Conservation (phyloP, 148 eudicot species). For the Cornus florida region DNA sequence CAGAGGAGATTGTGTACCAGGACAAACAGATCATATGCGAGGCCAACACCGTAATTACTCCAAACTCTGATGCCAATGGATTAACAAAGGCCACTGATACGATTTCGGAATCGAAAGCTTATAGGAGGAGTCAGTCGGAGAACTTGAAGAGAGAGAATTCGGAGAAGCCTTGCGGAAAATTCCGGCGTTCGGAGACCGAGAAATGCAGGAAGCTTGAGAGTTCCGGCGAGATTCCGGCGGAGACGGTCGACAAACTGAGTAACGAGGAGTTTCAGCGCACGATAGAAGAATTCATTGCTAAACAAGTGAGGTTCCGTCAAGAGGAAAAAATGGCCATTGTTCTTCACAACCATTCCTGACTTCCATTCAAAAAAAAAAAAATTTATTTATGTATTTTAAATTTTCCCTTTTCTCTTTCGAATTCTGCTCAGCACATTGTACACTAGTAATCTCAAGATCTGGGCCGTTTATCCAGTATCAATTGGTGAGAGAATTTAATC, state of each 20-base stretch:
- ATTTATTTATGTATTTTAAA: neutral
- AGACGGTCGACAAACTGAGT: conserved; percentile 50
- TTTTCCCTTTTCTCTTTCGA: too few species aligned
- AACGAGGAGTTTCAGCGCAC: conserved; percentile 74
- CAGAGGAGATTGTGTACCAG: conserved; percentile 45
- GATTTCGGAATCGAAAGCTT: conserved; percentile 11
- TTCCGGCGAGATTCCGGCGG: conserved; percentile 27
- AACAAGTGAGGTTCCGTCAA: conserved; percentile 70
- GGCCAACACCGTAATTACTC: conserved; percentile 11
- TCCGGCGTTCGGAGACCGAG: conserved; percentile 66
- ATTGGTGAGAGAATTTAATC: too few species aligned
- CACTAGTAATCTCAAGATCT: neutral
- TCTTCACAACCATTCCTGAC: conserved; percentile 19
- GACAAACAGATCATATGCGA: conserved; percentile 71
- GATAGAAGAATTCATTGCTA: conserved; percentile 81
- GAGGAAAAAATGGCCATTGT: conserved; percentile 72
- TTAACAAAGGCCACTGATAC: neutral
- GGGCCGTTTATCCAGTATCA: too few species aligned
- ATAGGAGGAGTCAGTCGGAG: conserved; percentile 54
- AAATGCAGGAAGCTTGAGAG: conserved; percentile 23
- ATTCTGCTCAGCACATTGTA: neutral
- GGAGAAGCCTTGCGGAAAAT: conserved; percentile 18
- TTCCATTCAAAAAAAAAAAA: neutral
- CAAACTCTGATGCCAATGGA: neutral
- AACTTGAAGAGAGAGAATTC: conserved; percentile 10